Percentiles rank a stretch among this genome's conserved stretches.
These are phyloP conservation scores for Rheum nobile DNA, from an alignment of 148 eudicot species.

Conservation along the genomic window DNA sequence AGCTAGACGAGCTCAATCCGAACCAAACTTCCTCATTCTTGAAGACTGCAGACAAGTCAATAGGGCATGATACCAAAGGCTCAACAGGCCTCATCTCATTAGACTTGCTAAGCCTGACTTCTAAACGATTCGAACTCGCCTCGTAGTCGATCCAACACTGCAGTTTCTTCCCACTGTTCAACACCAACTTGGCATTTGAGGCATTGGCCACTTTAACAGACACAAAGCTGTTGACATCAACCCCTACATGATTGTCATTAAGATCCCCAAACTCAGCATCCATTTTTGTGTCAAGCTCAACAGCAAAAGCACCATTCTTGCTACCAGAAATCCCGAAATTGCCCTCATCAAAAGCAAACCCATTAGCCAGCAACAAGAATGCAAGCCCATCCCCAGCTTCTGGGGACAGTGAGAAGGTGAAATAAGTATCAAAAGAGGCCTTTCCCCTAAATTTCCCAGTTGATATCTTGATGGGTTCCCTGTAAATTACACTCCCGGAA, in stretches of 20 bases:
- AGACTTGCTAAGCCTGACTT: slow-evolving; percentile 39
- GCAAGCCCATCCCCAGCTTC: slow-evolving; percentile 53
- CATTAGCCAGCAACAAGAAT: slow-evolving; percentile 44
- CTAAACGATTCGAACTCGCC: slow-evolving; percentile 49
- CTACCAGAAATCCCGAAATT: slow-evolving; percentile 35
- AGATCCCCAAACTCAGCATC: slow-evolving; percentile 42
- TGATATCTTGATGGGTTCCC: slow-evolving; percentile 43
- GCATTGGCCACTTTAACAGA: slow-evolving; percentile 44
- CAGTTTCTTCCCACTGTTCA: slow-evolving; percentile 44
- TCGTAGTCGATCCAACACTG: slow-evolving; percentile 86
- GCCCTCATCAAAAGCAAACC: slow-evolving; percentile 36
- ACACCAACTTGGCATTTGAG: slow-evolving; percentile 31
- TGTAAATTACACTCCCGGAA: slow-evolving; percentile 58
- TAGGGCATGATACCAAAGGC: slow-evolving; percentile 41
- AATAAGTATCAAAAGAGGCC: slow-evolving; percentile 54
- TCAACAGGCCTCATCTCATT: slow-evolving; percentile 32
- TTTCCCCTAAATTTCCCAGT: slow-evolving; percentile 22
- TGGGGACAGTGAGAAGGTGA: slow-evolving; percentile 52
- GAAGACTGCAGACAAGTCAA: slow-evolving; percentile 52
- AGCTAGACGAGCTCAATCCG: slow-evolving; percentile 50
- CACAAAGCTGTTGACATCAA: slow-evolving; percentile 36
- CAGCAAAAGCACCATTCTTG: slow-evolving; percentile 31
- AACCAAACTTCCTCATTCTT: slow-evolving; percentile 25
- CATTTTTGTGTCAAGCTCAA: slow-evolving; percentile 53
- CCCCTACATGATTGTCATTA: slow-evolving; percentile 50